phyloP scores from a whole-genome alignment of 768 basidiomycete species.

The Coprinopsis marcescibilis region DNA sequence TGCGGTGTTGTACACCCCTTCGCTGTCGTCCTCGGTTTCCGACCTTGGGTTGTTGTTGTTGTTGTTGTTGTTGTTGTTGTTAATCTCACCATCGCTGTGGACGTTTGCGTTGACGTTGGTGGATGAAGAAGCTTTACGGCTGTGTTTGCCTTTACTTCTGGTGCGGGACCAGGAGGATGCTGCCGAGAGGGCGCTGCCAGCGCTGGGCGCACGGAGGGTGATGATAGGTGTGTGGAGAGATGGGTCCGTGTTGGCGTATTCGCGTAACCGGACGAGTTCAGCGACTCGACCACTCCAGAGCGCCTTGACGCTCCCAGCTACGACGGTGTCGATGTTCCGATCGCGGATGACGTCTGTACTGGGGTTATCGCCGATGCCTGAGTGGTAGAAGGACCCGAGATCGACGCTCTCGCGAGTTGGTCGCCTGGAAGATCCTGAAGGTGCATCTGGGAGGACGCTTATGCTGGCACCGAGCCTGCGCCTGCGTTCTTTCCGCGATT shows the following conservation, averaged over 20 bases:
- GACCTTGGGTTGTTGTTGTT: conserved; percentile 3
- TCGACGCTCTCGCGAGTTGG: conserved; percentile 38
- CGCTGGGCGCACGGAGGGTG: conserved; percentile 4
- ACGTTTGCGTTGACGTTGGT: conserved; percentile 11
- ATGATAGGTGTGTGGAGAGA: not conserved
- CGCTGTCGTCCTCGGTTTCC: conserved; percentile 11
- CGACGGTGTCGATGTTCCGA: conserved; percentile 19
- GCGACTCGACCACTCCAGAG: conserved; percentile 41
- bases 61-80: too few relatives aligned
- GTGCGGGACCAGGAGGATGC: conserved; percentile 9
- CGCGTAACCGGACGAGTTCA: conserved; percentile 22
- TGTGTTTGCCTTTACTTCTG: conserved; percentile 11
- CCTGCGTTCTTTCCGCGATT: conserved; percentile 3
- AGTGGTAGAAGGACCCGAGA: conserved; percentile 24
- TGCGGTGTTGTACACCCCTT: conserved; percentile 2
- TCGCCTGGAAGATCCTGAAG: not conserved
- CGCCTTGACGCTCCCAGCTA: conserved; percentile 33
- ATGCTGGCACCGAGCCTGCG: conserved; percentile 11
- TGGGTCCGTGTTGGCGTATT: not conserved
- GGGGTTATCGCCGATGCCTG: conserved; percentile 9
- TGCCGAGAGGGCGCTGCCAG: conserved; percentile 11
- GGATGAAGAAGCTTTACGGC: not conserved
- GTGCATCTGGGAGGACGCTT: conserved; percentile 4
- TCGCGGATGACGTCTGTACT: not conserved
- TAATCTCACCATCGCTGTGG: conserved; percentile 24